Base-by-base conservation (phyloP, 2,329 filamentous ascomycete species). In the Xenosphaeropsis pyriputrescens region DNA sequence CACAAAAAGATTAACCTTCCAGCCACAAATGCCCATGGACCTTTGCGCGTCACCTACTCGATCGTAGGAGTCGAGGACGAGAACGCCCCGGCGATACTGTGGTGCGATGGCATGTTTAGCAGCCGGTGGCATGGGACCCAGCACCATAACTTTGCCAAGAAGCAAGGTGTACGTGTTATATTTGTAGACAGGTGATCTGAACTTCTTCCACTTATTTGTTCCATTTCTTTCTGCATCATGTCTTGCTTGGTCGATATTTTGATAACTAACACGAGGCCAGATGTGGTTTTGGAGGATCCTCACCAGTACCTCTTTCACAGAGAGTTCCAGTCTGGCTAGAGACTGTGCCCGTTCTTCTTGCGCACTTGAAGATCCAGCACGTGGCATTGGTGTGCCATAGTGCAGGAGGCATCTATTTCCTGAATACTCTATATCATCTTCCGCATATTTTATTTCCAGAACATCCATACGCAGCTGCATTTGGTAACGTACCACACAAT, bases 201-300 rank as follows among this genome's bases (percentile, higher is more conserved):
- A 13, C n/a, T 31, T 22, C 32, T 40, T 8, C 18, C 18, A n/a
- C 13, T 32, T 17, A 13, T 15, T 17, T 32, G 4, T 32, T 32
- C 16, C 13, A 15, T 32, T 32, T 32, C 2, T 3, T 32, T 17
- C n/a, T 12, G 14, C 30, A 7, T 32, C 30, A 19, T 26, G 22
- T 26, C 22, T 26, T 26, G 12, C 22, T 26, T 26, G 5, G 8
- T 6, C 12, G 5, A 26, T 6, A 26, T 11, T 9, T 26, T 26
- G 22, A 22, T 17, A 29, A 9, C 22, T 26, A 9, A 26, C 22
- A 26, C 8, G 29, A 9, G 29, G n/a, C 38, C 22, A 63, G 63
- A 43, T 59, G 62, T 12, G 60, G 56, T n/a, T 56, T 65, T 40
- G 64, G 65, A 15, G 59, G 53, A 29, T 63, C 62, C 11, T 61